Base-by-base conservation (phyloP, 768 basidiomycete species). In the Tremella yokohamensis region DNA sequence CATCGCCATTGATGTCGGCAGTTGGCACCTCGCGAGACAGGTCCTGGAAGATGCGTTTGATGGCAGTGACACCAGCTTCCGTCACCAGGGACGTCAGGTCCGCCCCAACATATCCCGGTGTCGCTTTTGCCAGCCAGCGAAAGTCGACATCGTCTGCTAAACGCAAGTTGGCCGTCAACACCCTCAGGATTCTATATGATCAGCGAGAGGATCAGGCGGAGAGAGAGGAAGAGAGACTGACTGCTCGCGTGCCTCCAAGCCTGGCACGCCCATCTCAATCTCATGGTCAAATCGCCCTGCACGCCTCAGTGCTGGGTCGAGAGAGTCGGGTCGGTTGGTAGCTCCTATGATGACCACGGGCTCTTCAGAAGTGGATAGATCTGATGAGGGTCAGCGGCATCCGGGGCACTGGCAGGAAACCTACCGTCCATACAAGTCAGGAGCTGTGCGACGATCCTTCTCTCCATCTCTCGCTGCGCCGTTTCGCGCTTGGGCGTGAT, bases 341-440 rank as follows among this genome's bases (percentile, higher is more conserved):
- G 96, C 94, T 6, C 91, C 92, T 62, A 97, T 92, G 6, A 99
- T 89, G 45, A 97, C 84, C 16, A 99, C 86, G 0, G 93, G 88
- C 68, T 87, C 91, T 72, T 89, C 88, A 61, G 91, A 89, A 1
- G 85, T 90, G 16, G 93, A 88, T 78, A 98, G 82, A 64, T 97
- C 94, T 97, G 56, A 3, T 8, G 52, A 22, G 1, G 2, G 39
- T 24, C 8, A 45, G 16, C 18, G 42, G 16, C 40, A 49, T 56
- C 6, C 56, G 44, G 34, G 42, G 22, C n/a, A 18, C 42, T 4
- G 20, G n/a, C n/a, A n/a, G n/a, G 45, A 6, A 40, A 71, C 84
- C 42, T 66, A 96, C 94, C 94, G 75, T 99, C 96, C 90, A 99
- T 96, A 79, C 94, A 97, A 0, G 94, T 98, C 55, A 98, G 77